Conservation (phyloP, 192 early-diverging fungal species). For the Piromyces sp. region DNA sequence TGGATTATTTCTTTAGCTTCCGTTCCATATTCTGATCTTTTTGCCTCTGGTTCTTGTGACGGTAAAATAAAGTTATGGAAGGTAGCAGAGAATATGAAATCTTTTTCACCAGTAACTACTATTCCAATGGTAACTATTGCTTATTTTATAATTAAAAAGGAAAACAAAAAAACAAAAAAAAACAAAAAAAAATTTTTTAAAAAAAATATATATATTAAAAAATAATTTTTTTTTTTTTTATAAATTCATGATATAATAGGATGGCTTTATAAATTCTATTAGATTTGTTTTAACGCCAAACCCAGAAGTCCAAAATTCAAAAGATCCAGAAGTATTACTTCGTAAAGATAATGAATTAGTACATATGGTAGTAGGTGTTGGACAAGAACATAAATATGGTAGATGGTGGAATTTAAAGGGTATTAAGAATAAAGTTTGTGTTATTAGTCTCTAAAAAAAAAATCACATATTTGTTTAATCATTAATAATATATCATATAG, state of each 20-base stretch:
- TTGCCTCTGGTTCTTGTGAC: slow-evolving; percentile 78
- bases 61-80: slow-evolving; percentile 80
- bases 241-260: slow-evolving; percentile 5
- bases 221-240: not conserved
- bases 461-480: too few relatives aligned
- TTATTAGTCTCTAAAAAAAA: slow-evolving; percentile 42
- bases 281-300: slow-evolving; percentile 29
- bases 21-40: slow-evolving; percentile 70
- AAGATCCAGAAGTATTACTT: not conserved
- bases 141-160: too few relatives aligned
- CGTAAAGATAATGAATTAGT: slow-evolving; percentile 2
- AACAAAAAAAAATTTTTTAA: too few relatives aligned
- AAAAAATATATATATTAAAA: too few relatives aligned
- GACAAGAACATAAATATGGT: slow-evolving; percentile 78
- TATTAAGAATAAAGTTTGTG: slow-evolving; percentile 52
- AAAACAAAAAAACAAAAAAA: too few relatives aligned
- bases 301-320: not conserved
- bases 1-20: slow-evolving; percentile 82
- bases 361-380: slow-evolving; percentile 32
- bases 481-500: too few relatives aligned
- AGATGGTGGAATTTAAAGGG: slow-evolving; percentile 71
- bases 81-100: slow-evolving; percentile 42
- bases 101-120: slow-evolving; percentile 32
- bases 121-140: slow-evolving; percentile 44
- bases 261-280: slow-evolving; percentile 33